Conservation (phyloP, 1,284 basidiomycete species). For the Ceratobasidium sp. region DNA sequence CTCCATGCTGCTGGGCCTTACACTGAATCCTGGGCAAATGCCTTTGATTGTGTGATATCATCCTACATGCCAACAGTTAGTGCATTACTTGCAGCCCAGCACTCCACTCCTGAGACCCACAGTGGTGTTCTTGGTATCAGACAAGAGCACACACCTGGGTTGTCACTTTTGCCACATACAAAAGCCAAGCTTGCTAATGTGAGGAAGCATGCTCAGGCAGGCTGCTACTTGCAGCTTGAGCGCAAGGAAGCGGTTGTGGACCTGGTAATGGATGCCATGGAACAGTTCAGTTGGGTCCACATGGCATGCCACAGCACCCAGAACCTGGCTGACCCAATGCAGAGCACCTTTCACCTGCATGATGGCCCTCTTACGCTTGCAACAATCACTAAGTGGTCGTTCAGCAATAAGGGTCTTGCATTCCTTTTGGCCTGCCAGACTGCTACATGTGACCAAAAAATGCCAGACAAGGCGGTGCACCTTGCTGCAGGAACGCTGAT, state of each 20-base stretch:
- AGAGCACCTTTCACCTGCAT: slow-evolving; percentile 14
- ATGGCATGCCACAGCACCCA: slow-evolving; percentile 23
- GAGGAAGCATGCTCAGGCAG: neutral
- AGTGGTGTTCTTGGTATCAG: neutral
- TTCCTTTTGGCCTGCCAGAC: slow-evolving; percentile 36
- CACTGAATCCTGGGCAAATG: slow-evolving; percentile 11
- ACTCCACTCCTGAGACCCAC: no score
- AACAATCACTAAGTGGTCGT: neutral
- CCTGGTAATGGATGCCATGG: neutral
- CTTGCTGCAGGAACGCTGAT: slow-evolving; percentile 31
- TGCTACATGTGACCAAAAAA: slow-evolving; percentile 5
- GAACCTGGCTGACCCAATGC: neutral
- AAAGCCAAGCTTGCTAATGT: neutral
- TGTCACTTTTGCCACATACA: neutral
- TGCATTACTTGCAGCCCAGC: slow-evolving; percentile 30
- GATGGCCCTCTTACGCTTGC: neutral
- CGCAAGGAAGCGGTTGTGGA: neutral
- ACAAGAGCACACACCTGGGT: neutral
- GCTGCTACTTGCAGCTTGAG: neutral
- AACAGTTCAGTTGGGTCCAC: slow-evolving; percentile 7
- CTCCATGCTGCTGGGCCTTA: slow-evolving; percentile 46
- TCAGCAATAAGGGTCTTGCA: slow-evolving; percentile 16
- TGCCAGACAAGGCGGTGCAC: slow-evolving; percentile 30
- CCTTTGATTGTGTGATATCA: slow-evolving; percentile 44
- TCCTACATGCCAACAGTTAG: slow-evolving; percentile 45